A percentile compares a stretch with the other conserved stretches of the same genome.
These are phyloP conservation scores for Fraxinus platypoda DNA, from an alignment of 305 asterid species.

Conservation along the genomic window DNA sequence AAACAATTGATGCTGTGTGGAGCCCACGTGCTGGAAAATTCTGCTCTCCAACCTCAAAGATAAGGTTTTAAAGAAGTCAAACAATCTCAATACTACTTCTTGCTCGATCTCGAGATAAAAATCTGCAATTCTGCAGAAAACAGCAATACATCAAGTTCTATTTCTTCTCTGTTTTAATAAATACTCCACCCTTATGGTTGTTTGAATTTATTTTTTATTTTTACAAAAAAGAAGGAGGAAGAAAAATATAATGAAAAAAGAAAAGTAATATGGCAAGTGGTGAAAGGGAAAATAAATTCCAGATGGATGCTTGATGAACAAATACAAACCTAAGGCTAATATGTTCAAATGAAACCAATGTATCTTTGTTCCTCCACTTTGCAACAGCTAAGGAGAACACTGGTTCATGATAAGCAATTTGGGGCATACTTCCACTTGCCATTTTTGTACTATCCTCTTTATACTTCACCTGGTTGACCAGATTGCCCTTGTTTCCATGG, in stretches of 20 bases:
- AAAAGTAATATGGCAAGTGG: slow-evolving; percentile 20
- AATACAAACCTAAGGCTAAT: slow-evolving; percentile 75
- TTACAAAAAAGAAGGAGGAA: not conserved
- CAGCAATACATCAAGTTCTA: slow-evolving; percentile 19
- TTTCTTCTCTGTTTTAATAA: not conserved
- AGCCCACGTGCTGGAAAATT: slow-evolving; percentile 46
- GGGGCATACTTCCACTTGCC: slow-evolving; percentile 38
- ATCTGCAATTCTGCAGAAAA: slow-evolving; percentile 71
- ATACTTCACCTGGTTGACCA: slow-evolving; percentile 44
- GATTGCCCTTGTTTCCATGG: slow-evolving; percentile 49
- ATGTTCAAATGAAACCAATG: slow-evolving; percentile 76
- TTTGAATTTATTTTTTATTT: not conserved
- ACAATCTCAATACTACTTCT: slow-evolving; percentile 72
- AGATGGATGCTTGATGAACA: slow-evolving; percentile 15
- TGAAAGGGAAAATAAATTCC: slow-evolving; percentile 16
- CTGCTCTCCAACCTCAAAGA: slow-evolving; percentile 64
- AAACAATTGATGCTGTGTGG: slow-evolving; percentile 50
- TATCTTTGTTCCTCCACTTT: slow-evolving; percentile 81
- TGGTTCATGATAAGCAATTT: slow-evolving; percentile 53
- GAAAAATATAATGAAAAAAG: not conserved
- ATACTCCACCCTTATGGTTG: not conserved
- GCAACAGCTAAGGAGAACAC: slow-evolving; percentile 75
- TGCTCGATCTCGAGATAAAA: slow-evolving; percentile 91
- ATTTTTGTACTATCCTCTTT: slow-evolving; percentile 37
- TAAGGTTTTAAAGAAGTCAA: slow-evolving; percentile 64